phyloP scores from a whole-genome alignment of 495 filamentous ascomycete genomes.

The Tuber brumale region DNA sequence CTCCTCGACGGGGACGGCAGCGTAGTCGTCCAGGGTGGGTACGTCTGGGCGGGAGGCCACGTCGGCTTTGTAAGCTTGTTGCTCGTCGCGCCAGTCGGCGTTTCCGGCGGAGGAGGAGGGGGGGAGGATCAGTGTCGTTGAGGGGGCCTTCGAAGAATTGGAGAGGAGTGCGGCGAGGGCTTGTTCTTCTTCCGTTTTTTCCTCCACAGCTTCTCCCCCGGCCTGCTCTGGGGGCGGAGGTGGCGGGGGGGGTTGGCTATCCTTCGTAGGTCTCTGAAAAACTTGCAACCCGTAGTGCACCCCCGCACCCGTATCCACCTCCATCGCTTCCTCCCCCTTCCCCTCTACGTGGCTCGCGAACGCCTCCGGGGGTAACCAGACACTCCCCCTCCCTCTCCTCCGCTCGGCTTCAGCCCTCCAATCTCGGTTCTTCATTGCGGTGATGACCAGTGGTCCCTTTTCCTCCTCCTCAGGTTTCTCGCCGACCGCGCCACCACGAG shows the following conservation, averaged over 20 bases:
- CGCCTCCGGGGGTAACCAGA: slow-evolving; percentile 38
- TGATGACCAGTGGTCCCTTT: slow-evolving; percentile 54
- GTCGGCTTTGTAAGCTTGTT: slow-evolving; percentile 61
- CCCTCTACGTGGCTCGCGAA: slow-evolving; percentile 10
- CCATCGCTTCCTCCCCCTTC: slow-evolving; percentile 18
- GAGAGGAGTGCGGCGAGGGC: slow-evolving; percentile 73
- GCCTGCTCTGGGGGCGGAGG: slow-evolving; percentile 8
- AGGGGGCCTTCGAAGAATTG: slow-evolving; percentile 46
- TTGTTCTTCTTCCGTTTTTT: slow-evolving; percentile 61
- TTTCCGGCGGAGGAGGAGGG: slow-evolving; percentile 33
- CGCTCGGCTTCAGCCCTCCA: slow-evolving; percentile 58
- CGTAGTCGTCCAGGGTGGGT: slow-evolving; percentile 76
- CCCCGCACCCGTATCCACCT: slow-evolving; percentile 46
- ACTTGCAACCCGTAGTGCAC: slow-evolving; percentile 51
- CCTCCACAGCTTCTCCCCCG: slow-evolving; percentile 14
- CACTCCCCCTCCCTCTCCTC: slow-evolving; percentile 24
- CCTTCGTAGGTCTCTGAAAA: slow-evolving; percentile 46
- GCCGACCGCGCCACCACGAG: slow-evolving; percentile 52
- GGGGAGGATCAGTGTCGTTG: slow-evolving; percentile 59
- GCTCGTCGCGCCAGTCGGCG: slow-evolving; percentile 52
- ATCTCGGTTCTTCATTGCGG: slow-evolving; percentile 60
- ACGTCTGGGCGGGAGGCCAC: slow-evolving; percentile 65
- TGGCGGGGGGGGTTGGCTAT: slow-evolving; percentile 24
- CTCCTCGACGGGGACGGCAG: slow-evolving; percentile 80
- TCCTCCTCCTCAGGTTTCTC: slow-evolving; percentile 42